These are phyloP conservation scores for Huntiella omanensis DNA, from an alignment of 2,329 filamentous ascomycete species.

Conservation along the genomic window DNA sequence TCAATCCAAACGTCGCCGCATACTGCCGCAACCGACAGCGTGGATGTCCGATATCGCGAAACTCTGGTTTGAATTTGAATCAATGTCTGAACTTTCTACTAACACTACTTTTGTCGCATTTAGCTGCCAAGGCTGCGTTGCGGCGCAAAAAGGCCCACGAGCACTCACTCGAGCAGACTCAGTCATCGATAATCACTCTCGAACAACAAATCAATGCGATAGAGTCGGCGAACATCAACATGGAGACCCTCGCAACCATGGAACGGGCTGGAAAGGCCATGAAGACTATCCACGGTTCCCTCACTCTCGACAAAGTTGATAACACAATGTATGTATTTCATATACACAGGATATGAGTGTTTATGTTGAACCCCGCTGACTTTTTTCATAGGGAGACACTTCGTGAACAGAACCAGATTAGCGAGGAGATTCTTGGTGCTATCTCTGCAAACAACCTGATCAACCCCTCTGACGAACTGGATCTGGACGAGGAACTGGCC, in stretches of 20 bases:
- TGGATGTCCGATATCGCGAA: too few relatives aligned
- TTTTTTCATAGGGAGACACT: constrained; percentile 53
- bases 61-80: background rate
- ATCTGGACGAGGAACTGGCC: constrained; percentile 72
- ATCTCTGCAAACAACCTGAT: constrained; percentile 54
- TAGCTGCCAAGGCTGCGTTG: constrained; percentile 78
- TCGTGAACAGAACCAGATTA: constrained; percentile 79
- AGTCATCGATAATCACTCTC: constrained; percentile 72
- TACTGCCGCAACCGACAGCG: too few relatives aligned
- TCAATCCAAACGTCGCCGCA: too few relatives aligned
- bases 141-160: constrained; percentile 90
- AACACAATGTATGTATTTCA: constrained; percentile 59
- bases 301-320: constrained; percentile 90
- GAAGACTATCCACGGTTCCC: constrained; percentile 76
- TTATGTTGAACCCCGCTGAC: background rate
- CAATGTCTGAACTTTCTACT: background rate
- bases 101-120: constrained; percentile 11
- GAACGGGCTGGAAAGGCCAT: constrained; percentile 78
- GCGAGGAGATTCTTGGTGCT: constrained; percentile 76
- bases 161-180: constrained; percentile 77
- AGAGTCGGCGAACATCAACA: constrained; percentile 96
- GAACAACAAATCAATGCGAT: constrained; percentile 94
- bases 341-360: background rate
- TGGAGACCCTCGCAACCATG: constrained; percentile 89
- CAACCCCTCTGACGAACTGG: constrained; percentile 63